These are phyloP conservation scores for Thamnidium elegans DNA, from an alignment of 192 early-diverging fungal genomes.

Conservation along the genomic window DNA sequence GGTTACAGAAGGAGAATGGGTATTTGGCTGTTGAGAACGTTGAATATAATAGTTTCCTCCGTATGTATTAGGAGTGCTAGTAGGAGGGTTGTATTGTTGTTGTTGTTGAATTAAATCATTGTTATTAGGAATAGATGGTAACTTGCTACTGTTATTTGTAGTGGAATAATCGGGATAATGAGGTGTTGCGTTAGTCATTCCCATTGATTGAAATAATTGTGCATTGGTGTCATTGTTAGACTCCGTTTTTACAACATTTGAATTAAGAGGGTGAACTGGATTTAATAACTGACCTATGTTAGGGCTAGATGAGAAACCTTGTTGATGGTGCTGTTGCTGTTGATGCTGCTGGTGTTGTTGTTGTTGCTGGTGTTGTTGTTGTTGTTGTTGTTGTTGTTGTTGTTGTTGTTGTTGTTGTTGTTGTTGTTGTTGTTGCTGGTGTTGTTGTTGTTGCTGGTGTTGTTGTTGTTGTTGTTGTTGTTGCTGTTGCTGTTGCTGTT, in stretches of 20 bases:
- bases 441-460: not conserved
- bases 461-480: not conserved
- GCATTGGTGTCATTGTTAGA: not conserved
- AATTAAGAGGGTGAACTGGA: slow-evolving; percentile 27
- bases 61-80: too few relatives aligned
- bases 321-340: slow-evolving; percentile 9
- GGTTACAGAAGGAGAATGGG: not conserved
- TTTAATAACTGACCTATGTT: slow-evolving; percentile 31
- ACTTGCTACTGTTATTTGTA: slow-evolving; percentile 1
- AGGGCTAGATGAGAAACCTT: slow-evolving; percentile 21
- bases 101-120: too few relatives aligned
- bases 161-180: not conserved
- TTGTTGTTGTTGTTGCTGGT: not conserved
- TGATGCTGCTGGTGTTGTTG: not conserved
- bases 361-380: not conserved
- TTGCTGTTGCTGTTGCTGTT: not conserved
- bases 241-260: not conserved
- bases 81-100: not conserved
- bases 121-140: slow-evolving; percentile 10
- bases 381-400: not conserved
- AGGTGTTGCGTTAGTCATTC: slow-evolving; percentile 2
- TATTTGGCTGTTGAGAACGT: too few relatives aligned
- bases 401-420: not conserved
- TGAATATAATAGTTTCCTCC: too few relatives aligned
- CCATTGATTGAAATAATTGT: slow-evolving; percentile 11